A percentile compares a stretch with the other conserved stretches of the same genome.
These are phyloP conservation scores for Heracleum sosnowskyi DNA, from an alignment of 129 eudicot genomes.

Conservation along the genomic window DNA sequence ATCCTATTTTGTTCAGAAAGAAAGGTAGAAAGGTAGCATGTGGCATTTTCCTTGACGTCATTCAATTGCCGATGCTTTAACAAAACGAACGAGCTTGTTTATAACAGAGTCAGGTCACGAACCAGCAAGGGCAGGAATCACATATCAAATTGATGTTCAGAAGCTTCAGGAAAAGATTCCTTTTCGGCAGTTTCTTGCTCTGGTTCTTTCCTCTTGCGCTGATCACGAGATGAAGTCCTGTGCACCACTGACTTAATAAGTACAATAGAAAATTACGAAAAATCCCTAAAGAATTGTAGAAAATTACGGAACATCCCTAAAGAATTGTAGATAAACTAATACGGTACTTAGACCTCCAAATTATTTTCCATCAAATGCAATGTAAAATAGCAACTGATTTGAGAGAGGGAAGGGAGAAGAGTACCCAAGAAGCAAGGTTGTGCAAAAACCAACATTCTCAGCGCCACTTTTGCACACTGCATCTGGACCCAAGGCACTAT, in stretches of 20 bases:
- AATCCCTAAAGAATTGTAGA: too few species aligned
- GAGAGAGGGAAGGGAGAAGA: background rate
- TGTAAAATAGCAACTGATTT: background rate
- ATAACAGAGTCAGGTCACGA: background rate
- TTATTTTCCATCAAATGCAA: background rate
- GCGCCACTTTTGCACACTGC: conserved; percentile 25
- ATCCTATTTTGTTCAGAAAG: background rate
- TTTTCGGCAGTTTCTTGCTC: conserved; percentile 13
- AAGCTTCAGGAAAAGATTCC: conserved; percentile 22
- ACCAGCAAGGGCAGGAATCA: background rate
- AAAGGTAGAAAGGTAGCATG: background rate
- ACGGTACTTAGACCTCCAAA: background rate
- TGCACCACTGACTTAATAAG: background rate
- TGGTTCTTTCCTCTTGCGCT: conserved; percentile 30
- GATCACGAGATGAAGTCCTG: conserved; percentile 28
- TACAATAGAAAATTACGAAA: background rate
- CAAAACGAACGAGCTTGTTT: background rate
- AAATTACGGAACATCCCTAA: background rate
- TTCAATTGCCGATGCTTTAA: background rate
- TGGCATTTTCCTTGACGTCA: background rate
- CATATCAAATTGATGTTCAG: conserved; percentile 16
- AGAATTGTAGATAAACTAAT: background rate
- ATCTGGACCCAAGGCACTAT: conserved; percentile 39
- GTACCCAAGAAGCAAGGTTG: conserved; percentile 62
- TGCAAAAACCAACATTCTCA: conserved; percentile 26